A percentile compares a stretch with the other conserved stretches of the same genome.
Evolutionary conservation across 306 rosid genomes (phyloP).

Genomic region (Pterocarpus macrocarpus): DNA sequence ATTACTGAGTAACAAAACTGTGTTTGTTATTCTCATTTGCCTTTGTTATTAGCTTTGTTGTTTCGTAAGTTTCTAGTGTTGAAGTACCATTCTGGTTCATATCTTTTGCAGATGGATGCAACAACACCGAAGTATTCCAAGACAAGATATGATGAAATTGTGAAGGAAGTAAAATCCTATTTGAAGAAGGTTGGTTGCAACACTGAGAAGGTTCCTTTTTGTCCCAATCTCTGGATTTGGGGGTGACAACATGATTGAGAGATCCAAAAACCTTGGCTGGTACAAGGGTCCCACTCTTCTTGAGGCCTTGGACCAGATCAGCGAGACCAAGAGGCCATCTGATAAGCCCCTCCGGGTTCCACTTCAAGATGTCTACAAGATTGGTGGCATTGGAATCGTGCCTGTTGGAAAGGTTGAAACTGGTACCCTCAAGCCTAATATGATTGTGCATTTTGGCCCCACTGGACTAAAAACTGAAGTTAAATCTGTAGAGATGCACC

Average conservation of each 20-base stretch:
- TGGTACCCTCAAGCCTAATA: too few relatives aligned
- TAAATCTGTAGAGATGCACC: too few relatives aligned
- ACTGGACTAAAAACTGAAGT: too few relatives aligned
- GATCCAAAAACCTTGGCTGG: constrained; percentile 41
- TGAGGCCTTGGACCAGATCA: constrained; percentile 47
- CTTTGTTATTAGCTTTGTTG: too few relatives aligned
- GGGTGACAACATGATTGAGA: constrained; percentile 55
- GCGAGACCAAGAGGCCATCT: constrained; percentile 54
- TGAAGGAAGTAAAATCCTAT: constrained; percentile 50
- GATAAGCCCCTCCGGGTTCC: constrained; percentile 54
- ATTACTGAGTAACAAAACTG: too few relatives aligned
- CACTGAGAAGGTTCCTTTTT: constrained; percentile 51
- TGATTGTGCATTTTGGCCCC: too few relatives aligned
- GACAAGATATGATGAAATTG: constrained; percentile 36
- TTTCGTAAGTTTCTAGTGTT: too few relatives aligned
- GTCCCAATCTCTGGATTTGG: constrained; percentile 56
- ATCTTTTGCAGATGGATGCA: constrained; percentile 50
- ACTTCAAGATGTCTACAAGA: constrained; percentile 47
- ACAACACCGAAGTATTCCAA: constrained; percentile 49
- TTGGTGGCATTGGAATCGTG: constrained; percentile 25
- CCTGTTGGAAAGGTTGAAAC: too few relatives aligned
- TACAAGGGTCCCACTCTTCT: constrained; percentile 2
- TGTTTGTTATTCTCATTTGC: too few relatives aligned
- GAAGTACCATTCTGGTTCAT: not conserved
- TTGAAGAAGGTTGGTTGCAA: constrained; percentile 53